Conservation (phyloP, 441 rosid species). For the Aleurites moluccanus region DNA sequence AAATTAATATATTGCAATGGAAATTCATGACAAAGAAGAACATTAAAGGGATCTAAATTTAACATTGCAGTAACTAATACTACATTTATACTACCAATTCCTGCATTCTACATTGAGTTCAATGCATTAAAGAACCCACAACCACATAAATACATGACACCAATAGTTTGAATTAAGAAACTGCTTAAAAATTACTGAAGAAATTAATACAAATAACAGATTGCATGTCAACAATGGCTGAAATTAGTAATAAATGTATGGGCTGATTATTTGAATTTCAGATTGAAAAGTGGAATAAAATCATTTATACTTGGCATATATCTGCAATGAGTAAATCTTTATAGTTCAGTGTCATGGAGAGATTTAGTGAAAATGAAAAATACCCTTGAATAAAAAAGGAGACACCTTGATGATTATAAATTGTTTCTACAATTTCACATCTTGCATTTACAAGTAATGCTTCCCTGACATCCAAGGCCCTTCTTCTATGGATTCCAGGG, state of each 20-base stretch:
- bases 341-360: constrained; percentile 1
- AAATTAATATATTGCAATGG: not conserved
- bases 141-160: not conserved
- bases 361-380: constrained; percentile 12
- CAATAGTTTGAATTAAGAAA: constrained; percentile 1
- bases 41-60: not conserved
- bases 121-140: constrained; percentile 8
- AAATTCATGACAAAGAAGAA: constrained; percentile 3
- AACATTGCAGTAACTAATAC: not conserved
- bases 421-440: constrained; percentile 24
- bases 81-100: not conserved
- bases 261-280: not conserved
- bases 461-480: constrained; percentile 17
- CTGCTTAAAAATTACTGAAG: not conserved
- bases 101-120: constrained; percentile 7
- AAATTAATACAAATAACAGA: not conserved
- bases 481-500: constrained; percentile 30
- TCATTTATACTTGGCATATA: not conserved
- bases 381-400: constrained; percentile 55
- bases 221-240: not conserved
- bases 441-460: constrained; percentile 39
- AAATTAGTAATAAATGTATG: not conserved
- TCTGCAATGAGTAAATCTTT: not conserved
- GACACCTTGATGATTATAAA: constrained; percentile 30
- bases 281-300: constrained; percentile 7